Base-by-base conservation (phyloP, 495 filamentous ascomycete species). In the Penicillium samsonianum region DNA sequence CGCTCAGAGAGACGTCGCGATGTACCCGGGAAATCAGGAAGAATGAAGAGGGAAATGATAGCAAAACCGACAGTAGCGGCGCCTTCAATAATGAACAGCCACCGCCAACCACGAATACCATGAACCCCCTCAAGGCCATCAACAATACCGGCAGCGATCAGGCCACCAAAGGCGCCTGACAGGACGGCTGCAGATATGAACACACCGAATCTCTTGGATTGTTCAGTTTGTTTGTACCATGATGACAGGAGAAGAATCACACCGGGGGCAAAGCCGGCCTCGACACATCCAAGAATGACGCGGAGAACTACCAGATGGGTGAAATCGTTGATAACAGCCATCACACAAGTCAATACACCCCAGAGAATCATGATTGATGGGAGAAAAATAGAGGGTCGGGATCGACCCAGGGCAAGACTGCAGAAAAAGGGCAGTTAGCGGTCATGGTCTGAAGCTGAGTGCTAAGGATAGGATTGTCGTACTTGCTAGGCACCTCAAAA, bases 1-100 rank as follows among this genome's bases (percentile, higher is more conserved):
- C 60, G 47, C 17, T 59, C 55, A 1, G 71, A 64, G 5, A 74
- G 59, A 7, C 62, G 28, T 25, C 44, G 60, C 1, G 67, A 66
- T 11, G 60, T 72, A 7, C 62, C 60, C 0, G 71, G 71, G 33
- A 68, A 74, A 30, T 74, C 67, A 1, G 65, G 71, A 16, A 72
- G 64, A 5, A 72, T 60, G 33, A 69, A 72, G 5, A 60, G 25
- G 8, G 64, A 44, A 7, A 70, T 67, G 14, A 70, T 26, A 0
- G 64, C 67, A 35, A 59, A 48, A 0, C 66, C 64, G 26, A 65
- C 54, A 0, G 87, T 88, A 50, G 76, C 76, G 9, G 73, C 65
- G 2, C 88, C 88, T 63, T 91, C 87, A 41, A 90, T 81, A 48
- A 90, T 71, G 64, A 91, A 91, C 3, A 90, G 78, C 73, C 87